phyloP scores from a whole-genome alignment of 345 rosid species.

The Clausena lansium region DNA sequence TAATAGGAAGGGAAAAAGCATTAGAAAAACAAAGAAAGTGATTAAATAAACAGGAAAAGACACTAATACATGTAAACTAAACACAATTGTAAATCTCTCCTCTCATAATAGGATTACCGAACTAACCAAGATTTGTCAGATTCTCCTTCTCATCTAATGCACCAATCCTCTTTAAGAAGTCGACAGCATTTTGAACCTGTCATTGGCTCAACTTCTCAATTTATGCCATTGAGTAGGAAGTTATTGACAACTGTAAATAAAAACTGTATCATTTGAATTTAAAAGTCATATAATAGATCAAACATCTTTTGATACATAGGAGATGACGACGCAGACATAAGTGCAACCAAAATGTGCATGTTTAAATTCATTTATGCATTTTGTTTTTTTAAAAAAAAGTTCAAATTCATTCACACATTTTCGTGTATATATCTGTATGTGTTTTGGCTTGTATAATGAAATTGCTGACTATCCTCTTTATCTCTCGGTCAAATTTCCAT shows the following conservation, averaged over 20 bases:
- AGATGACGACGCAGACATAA: background rate
- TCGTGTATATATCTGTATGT: background rate
- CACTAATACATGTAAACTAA: background rate
- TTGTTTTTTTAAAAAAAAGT: too few relatives aligned
- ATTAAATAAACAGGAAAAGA: background rate
- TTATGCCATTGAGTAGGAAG: conserved; percentile 1
- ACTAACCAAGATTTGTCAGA: conserved; percentile 92
- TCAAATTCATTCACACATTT: too few relatives aligned
- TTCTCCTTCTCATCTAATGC: conserved; percentile 89
- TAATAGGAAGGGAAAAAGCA: conserved; percentile 25
- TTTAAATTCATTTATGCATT: background rate
- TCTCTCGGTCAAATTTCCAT: conserved; percentile 9
- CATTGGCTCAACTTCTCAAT: conserved; percentile 14
- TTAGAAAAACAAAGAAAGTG: background rate
- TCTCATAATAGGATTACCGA: conserved; percentile 15
- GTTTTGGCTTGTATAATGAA: background rate
- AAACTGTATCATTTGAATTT: background rate
- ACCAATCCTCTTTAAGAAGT: conserved; percentile 86
- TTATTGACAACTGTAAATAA: conserved; percentile 2
- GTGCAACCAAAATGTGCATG: background rate
- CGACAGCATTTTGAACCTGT: conserved; percentile 96
- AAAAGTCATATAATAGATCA: background rate
- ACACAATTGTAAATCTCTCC: background rate
- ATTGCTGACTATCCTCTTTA: background rate
- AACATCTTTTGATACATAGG: background rate